Percentiles rank a stretch among this genome's conserved stretches.
Evolutionary conservation across 208 protist species (phyloP).

Genomic region (Trypanosoma cruzi): DNA sequence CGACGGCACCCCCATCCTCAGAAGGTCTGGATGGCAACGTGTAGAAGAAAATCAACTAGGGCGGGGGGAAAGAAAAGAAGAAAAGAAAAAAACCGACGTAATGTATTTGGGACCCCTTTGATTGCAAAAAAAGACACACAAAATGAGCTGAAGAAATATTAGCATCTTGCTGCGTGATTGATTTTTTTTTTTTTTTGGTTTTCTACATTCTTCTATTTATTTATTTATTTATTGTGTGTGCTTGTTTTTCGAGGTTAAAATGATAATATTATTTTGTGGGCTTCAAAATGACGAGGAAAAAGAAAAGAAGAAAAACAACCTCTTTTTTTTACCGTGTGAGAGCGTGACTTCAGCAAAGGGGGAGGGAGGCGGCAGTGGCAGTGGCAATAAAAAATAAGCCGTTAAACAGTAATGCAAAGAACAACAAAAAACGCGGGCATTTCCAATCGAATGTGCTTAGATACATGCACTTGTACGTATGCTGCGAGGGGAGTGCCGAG

Average conservation of each 20-base stretch:
- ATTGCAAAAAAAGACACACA: not conserved
- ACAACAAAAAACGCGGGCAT: too few species aligned
- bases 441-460: too few species aligned
- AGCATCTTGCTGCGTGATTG: too few species aligned
- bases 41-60: not conserved
- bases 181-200: too few species aligned
- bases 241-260: not conserved
- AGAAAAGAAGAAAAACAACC: not conserved
- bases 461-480: too few species aligned
- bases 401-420: too few species aligned
- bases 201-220: not conserved
- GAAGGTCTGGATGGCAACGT: not conserved
- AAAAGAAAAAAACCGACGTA: not conserved
- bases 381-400: too few species aligned
- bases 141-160: not conserved
- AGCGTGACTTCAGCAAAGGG: not conserved
- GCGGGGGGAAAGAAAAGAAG: slow-evolving; percentile 1
- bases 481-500: too few species aligned
- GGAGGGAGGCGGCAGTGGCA: not conserved
- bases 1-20: not conserved
- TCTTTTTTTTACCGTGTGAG: not conserved
- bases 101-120: not conserved
- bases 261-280: not conserved
- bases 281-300: not conserved
- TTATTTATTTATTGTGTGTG: not conserved